phyloP scores from a whole-genome alignment of 495 filamentous ascomycete genomes.

The Beverwykella pulmonaria region DNA sequence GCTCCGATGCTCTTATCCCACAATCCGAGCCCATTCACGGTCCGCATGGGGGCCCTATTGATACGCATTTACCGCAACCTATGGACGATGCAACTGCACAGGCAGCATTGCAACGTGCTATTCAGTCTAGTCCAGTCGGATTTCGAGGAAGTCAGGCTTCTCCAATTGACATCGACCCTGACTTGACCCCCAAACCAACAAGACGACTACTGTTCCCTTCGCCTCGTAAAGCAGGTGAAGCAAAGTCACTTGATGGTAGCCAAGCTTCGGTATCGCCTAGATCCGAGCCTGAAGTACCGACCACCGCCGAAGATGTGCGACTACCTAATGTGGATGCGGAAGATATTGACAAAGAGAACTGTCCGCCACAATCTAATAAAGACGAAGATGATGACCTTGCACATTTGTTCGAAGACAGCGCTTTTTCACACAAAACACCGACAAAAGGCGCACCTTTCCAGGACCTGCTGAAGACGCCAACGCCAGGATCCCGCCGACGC shows the following conservation, averaged over 20 bases:
- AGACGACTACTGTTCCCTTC: conserved; percentile 78
- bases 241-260: conserved; percentile 43
- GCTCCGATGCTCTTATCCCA: conserved; percentile 25
- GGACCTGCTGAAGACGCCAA: conserved; percentile 41
- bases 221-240: conserved; percentile 41
- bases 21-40: conserved; percentile 17
- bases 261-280: conserved; percentile 7
- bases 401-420: conserved; percentile 34
- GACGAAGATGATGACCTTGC: conserved; percentile 43
- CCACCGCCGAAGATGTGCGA: background rate
- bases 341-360: conserved; percentile 51
- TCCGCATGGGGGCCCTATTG: background rate
- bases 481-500: conserved; percentile 21
- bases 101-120: conserved; percentile 62
- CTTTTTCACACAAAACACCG: conserved; percentile 29
- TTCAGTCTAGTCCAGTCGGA: conserved; percentile 72
- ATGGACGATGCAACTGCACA: conserved; percentile 48
- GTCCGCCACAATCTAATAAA: conserved; percentile 36
- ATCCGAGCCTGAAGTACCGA: background rate
- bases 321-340: conserved; percentile 35
- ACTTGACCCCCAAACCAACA: conserved; percentile 62
- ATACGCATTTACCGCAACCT: background rate
- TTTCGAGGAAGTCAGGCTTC: conserved; percentile 65
- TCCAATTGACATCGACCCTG: conserved; percentile 64
- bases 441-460: conserved; percentile 22